A percentile compares a stretch with the other conserved stretches of the same genome.
phyloP scores from a whole-genome alignment of 306 rosid species.

The Rosa multiflora region DNA sequence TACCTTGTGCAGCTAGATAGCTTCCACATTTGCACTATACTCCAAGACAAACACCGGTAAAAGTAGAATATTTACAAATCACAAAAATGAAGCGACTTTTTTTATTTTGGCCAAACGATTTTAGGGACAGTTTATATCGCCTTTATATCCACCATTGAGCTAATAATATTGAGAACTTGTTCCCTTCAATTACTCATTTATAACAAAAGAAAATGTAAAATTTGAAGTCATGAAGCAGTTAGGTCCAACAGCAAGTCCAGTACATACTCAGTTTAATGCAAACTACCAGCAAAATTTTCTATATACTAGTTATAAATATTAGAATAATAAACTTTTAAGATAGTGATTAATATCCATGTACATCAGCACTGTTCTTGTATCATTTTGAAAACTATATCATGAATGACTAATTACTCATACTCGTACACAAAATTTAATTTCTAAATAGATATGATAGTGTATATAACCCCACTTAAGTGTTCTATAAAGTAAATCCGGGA shows the following conservation, averaged over 20 bases:
- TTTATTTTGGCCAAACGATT: background rate
- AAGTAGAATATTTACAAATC: background rate
- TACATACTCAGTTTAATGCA: background rate
- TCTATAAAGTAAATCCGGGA: background rate
- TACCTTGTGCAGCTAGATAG: no score
- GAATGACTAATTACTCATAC: background rate
- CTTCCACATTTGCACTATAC: background rate
- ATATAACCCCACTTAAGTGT: background rate
- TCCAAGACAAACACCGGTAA: background rate
- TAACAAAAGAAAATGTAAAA: background rate
- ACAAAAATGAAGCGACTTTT: background rate
- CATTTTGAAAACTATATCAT: background rate
- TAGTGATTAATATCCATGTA: background rate
- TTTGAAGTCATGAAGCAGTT: background rate
- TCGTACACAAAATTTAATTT: background rate
- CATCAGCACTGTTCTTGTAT: background rate
- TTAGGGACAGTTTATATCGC: background rate
- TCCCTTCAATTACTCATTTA: background rate
- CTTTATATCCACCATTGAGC: background rate
- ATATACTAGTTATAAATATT: background rate
- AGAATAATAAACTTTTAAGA: background rate
- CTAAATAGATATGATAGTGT: background rate
- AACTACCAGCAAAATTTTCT: background rate
- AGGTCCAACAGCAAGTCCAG: background rate
- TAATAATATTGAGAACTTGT: background rate